Evolutionary conservation across 352 stramenopile genomes (phyloP).

Genomic region (Phytophthora ramorum): DNA sequence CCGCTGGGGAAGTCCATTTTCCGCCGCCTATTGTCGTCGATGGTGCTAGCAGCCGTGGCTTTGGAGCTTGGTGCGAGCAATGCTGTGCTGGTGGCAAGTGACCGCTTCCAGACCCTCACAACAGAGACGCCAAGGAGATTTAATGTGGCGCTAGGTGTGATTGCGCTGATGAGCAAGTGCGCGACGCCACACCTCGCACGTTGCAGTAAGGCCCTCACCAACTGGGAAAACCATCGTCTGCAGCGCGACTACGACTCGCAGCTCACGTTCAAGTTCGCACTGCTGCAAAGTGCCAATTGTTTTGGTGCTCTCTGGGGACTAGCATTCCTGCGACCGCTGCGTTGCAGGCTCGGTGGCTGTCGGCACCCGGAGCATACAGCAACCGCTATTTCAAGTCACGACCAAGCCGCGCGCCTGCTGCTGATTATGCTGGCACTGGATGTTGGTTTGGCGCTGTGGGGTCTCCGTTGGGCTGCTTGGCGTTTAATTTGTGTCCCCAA

Average conservation of each 20-base stretch:
- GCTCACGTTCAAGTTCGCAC: constrained; percentile 77
- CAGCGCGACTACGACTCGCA: constrained; percentile 71
- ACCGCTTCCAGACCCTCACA: constrained; percentile 32
- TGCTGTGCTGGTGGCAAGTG: constrained; percentile 46
- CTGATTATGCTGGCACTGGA: constrained; percentile 57
- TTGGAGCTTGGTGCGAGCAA: constrained; percentile 36
- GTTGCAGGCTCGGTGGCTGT: constrained; percentile 24
- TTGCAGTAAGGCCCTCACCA: constrained; percentile 50
- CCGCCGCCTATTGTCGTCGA: constrained; percentile 34
- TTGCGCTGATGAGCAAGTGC: constrained; percentile 43
- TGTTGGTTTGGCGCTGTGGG: constrained; percentile 51
- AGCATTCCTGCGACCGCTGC: constrained; percentile 51
- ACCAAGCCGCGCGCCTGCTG: constrained; percentile 60
- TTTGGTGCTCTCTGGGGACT: constrained; percentile 66
- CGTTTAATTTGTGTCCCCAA: constrained; percentile 16
- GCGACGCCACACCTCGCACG: constrained; percentile 40
- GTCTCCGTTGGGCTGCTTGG: constrained; percentile 47
- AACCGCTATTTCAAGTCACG: constrained; percentile 40
- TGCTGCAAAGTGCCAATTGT: constrained; percentile 69
- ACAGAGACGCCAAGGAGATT: constrained; percentile 18
- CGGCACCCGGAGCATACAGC: constrained; percentile 17
- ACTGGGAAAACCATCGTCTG: constrained; percentile 83
- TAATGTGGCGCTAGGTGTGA: constrained; percentile 40
- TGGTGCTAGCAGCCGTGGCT: constrained; percentile 35
- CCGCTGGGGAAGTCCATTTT: constrained; percentile 36